Evolutionary conservation across 2,329 filamentous ascomycete genomes (phyloP), one percentile per base, ranked within the genome.

Genomic region (Lachnellula arida): DNA sequence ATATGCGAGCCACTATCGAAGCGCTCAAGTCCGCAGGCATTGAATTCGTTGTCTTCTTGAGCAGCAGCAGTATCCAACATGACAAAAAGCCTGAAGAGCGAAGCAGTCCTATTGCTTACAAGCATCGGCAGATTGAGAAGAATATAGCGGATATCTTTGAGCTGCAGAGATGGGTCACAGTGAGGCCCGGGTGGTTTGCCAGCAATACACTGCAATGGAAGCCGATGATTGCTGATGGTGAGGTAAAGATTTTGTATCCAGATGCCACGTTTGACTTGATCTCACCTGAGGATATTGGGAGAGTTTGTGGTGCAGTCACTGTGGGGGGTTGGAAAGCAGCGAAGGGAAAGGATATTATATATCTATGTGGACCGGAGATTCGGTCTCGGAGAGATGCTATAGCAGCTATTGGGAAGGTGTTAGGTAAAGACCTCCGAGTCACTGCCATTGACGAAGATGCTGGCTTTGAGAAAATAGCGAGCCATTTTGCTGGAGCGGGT

Each of bases 11-110:
- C 7, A 70, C 70, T 15, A 61, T 78, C 48, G 60, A 68, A 55
- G 75, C 78, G 1, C 67, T 81, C 50, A 77, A 76, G 57, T 61
- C 65, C 15, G 71, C 70, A 1, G 78, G 78, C 0, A 68, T 79
- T 35, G 71, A 76, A 11, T 72, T 70, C 35, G 71, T 79, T 5
- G 74, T 77, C 14, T 71, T 81, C n/a, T 67, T 80, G 19, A 77
- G 74, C 68, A 75, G 70, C 60, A 68, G 65, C 51, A 69, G 67
- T 12, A 60, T 76, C 17, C 50, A 56, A 2, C 64, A 60, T 0
- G 69, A 73, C 17, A 25, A 67, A 5, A 51, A 60, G 7, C 58
- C 62, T 12, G 59, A 75, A 3, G 5, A 58, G 1, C 63, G 67
- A 1, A 52, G n/a, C 1, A 66, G 73, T 0, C 23, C 70, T 17